Evolutionary conservation across 768 basidiomycete species (phyloP).

Genomic region (Chlorophyllum brunneum): DNA sequence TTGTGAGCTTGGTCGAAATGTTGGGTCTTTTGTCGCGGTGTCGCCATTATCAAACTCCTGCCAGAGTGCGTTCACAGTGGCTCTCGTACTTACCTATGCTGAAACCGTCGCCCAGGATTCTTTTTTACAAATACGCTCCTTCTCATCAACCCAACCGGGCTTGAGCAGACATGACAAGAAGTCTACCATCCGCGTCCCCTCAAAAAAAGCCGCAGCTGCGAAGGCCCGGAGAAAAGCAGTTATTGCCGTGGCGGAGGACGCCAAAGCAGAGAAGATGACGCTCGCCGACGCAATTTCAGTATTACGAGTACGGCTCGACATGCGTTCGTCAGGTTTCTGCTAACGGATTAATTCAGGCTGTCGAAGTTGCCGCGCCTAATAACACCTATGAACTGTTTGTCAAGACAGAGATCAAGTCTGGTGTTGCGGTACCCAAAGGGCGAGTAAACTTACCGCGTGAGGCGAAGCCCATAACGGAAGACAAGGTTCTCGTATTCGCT

Average conservation of each 20-base stretch:
- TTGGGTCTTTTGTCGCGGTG: conserved; percentile 17
- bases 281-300: conserved; percentile 65
- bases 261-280: conserved; percentile 63
- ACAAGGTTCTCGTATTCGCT: conserved; percentile 90
- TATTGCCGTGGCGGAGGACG: conserved; percentile 49
- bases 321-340: background rate
- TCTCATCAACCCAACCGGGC: conserved; percentile 46
- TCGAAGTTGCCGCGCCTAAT: conserved; percentile 74
- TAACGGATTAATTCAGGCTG: conserved; percentile 47
- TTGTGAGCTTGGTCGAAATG: conserved; percentile 10
- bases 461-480: conserved; percentile 63
- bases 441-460: conserved; percentile 83
- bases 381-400: conserved; percentile 79
- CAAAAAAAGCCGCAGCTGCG: conserved; percentile 69
- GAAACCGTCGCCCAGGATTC: conserved; percentile 4
- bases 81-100: background rate
- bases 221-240: conserved; percentile 58
- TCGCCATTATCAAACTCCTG: conserved; percentile 24
- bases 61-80: conserved; percentile 20
- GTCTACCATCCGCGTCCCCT: conserved; percentile 50
- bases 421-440: conserved; percentile 83
- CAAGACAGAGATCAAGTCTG: conserved; percentile 74
- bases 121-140: conserved; percentile 22
- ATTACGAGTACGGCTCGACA: conserved; percentile 53
- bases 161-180: conserved; percentile 45